Evolutionary conservation across 495 filamentous ascomycete genomes (phyloP), one percentile per base, ranked within the genome.

Genomic region (Hyaloscypha variabilis): DNA sequence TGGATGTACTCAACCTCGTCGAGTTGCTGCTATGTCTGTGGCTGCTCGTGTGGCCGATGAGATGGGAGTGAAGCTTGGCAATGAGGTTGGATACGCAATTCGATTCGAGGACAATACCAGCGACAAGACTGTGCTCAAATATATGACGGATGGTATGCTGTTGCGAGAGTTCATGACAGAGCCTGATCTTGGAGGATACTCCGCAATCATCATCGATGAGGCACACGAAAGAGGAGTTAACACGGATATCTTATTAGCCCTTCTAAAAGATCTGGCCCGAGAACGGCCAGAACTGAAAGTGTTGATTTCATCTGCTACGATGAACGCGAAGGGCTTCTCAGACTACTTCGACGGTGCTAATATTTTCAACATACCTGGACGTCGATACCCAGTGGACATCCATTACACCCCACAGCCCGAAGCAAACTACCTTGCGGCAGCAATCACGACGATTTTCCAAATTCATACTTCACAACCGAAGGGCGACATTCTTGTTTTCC

Each of bases 101-200:
- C 90, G 95, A 61, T 99, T 98, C 72, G 95, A 99, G 71, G 93
- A 99, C 75, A 87, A 88, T 52, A 97, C 95, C 1, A 92, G 86
- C 71, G 93, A 97, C 67, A 96, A 97, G 78, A 98, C 95, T 0
- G 82, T 94, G 49, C 76, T 99, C 28, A 97, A 97, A 76, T 99
- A 97, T 74, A 96, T 97, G 93, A 99, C 95, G 2, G 95, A 99
- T 74, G 95, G 95, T 66, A 97, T 98, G 93, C 82, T 98, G 51
- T 81, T 98, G 23, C 85, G 94, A 72, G 94, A 97, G 72, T 89
- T 97, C 67, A 84, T 97, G 69, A 93, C 92, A 1, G 93, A 97
- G 74, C 94, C 96, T 0, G 90, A 92, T 62, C 77, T 98, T 13
- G 83, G 88, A 13, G 86, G 85, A n/a, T 98, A 98, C 72, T 89